phyloP scores from a whole-genome alignment of 257 asterid genomes.

The Fraxinus excelsior region DNA sequence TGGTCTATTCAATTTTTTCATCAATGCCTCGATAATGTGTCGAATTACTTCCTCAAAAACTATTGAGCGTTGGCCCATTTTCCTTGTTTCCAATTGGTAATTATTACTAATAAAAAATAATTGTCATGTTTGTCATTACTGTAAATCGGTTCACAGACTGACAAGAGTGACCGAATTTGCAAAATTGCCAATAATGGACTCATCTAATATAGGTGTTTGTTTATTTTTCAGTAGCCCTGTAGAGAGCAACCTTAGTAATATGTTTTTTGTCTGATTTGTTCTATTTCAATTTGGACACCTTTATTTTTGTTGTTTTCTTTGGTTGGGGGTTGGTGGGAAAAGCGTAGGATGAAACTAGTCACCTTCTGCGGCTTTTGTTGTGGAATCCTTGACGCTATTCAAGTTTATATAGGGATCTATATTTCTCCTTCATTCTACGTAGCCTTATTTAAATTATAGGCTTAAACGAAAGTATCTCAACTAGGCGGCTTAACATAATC shows the following conservation, averaged over 20 bases:
- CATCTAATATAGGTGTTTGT: not conserved
- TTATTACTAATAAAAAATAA: not conserved
- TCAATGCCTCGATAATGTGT: not conserved
- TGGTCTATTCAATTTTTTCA: too few relatives aligned
- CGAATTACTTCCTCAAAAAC: not conserved
- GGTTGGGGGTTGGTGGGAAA: not conserved
- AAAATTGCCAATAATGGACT: constrained; percentile 15
- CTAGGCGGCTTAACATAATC: too few relatives aligned
- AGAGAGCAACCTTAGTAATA: not conserved
- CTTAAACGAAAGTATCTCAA: too few relatives aligned
- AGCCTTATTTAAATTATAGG: too few relatives aligned
- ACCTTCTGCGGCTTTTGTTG: not conserved
- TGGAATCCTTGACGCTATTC: not conserved
- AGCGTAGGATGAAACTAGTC: not conserved
- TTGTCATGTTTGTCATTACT: not conserved
- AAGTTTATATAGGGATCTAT: not conserved
- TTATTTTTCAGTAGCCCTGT: not conserved
- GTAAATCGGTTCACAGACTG: constrained; percentile 9
- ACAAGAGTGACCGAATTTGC: not conserved
- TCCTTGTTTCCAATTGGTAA: not conserved
- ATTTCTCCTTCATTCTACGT: not conserved
- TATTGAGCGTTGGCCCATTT: not conserved
- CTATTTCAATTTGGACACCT: not conserved
- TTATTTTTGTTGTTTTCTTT: not conserved
- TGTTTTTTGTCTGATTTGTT: not conserved